Base-by-base conservation (phyloP, 2,329 filamentous ascomycete species). In the Cladorrhinum sp. region DNA sequence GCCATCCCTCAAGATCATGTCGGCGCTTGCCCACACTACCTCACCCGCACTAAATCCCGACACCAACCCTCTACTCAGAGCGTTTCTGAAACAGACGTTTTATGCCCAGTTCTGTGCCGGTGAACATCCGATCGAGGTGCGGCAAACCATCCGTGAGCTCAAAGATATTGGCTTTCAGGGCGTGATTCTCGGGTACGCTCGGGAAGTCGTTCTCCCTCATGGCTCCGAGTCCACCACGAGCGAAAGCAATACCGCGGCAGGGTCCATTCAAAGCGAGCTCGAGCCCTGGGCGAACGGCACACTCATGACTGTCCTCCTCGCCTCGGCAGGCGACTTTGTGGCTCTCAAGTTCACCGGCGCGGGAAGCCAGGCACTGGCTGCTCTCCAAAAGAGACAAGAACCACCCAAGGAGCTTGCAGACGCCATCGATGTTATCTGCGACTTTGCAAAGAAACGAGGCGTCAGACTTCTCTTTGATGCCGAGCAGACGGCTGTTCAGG, bases 51-150 rank as follows among this genome's bases (percentile, higher is more conserved):
- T 95, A 60, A 88, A 88, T 73, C 87, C 92, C 3, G 91, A 96
- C 71, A 80, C 77, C 57, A 96, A 96, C 71, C 85, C 85, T 0
- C 52, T 94, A 1, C 80, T 96, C 16, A 83, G 86, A 49, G 84
- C 79, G 62, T 71, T 92, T 48, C 79, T 96, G 55, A 92, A 92
- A 73, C 84, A 87, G 71, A 96, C 91, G 0, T 92, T 96, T 69
- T 96, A 96, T 73, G 86, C 87, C 23, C 93, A 97, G 70, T 97
- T 96, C 75, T 97, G 93, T 74, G 91, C 91, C 0, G 93, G 93
- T 26, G 89, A 92, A 75, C 89, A 84, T 54, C 79, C 82, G 0
- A 69, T 73, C 1, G 90, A 96, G 74, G 88, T 96, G 1, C 78
- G 80, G 48, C 75, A 73, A 28, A 92, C 89, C 0, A 84, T 92